Percentiles rank a stretch among this genome's conserved stretches.
These are phyloP conservation scores for Lachnellula hyalina DNA, from an alignment of 2,329 filamentous ascomycete genomes.

Conservation along the genomic window DNA sequence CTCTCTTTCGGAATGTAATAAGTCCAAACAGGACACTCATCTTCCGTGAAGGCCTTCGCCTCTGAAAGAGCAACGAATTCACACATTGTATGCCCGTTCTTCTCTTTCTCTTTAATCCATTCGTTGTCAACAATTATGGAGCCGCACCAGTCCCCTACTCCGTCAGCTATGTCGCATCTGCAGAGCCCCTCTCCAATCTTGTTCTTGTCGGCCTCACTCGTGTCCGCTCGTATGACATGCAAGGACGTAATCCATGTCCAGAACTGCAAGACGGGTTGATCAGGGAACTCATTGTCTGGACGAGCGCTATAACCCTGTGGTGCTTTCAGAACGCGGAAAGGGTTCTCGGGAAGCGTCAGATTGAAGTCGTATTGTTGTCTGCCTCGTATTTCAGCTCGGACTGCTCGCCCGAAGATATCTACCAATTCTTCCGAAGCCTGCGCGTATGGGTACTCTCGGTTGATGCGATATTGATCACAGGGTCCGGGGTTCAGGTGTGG, in stretches of 20 bases:
- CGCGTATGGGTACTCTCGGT: no score
- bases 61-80: constrained; percentile 34
- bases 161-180: constrained; percentile 28
- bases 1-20: constrained; percentile 33
- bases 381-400: no score
- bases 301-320: constrained; percentile 10
- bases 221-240: not conserved
- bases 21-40: constrained; percentile 32
- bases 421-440: no score
- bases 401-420: no score
- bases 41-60: constrained; percentile 30
- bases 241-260: constrained; percentile 28
- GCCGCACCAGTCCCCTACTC: constrained; percentile 31
- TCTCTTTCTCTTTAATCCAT: constrained; percentile 12
- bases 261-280: constrained; percentile 31
- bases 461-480: no score
- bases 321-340: not conserved
- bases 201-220: not conserved
- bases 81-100: constrained; percentile 2
- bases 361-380: not conserved
- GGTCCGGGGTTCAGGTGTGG: no score
- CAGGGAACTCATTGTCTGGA: constrained; percentile 16
- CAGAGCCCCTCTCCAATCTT: constrained; percentile 5
- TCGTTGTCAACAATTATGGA: constrained; percentile 25
- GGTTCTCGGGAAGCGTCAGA: constrained; percentile 5